Evolutionary conservation across 805 yeast species (phyloP).

Genomic region (Ogataea parapolymorpha): DNA sequence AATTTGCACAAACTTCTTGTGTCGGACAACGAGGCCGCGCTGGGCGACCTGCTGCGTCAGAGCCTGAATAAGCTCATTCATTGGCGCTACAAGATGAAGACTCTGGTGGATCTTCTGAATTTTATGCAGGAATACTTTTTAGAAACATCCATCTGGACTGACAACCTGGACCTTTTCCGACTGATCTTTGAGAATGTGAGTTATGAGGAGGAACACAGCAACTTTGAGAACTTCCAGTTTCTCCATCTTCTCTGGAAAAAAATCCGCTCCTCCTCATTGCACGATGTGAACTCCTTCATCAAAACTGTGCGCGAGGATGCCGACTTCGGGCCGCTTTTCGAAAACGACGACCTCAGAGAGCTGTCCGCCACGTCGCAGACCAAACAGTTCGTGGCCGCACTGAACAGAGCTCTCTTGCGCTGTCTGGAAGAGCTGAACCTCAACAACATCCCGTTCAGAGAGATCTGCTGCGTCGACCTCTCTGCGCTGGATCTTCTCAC

Average conservation of each 20-base stretch:
- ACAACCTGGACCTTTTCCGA: conserved; percentile 29
- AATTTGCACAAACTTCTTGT: conserved; percentile 23
- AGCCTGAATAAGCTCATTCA: conserved; percentile 28
- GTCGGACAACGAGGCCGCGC: conserved; percentile 16
- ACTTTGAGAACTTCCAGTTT: conserved; percentile 15
- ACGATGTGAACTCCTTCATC: conserved; percentile 17
- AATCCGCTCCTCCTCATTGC: conserved; percentile 6
- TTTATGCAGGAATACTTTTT: conserved; percentile 27
- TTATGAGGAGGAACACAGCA: conserved; percentile 9
- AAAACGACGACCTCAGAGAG: conserved; percentile 7
- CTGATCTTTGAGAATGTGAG: conserved; percentile 23
- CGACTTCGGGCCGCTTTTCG: conserved; percentile 23
- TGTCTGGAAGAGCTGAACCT: conserved; percentile 27
- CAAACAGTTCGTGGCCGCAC: conserved; percentile 11
- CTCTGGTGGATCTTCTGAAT: conserved; percentile 28
- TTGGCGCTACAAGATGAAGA: conserved; percentile 30
- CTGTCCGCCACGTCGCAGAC: conserved; percentile 8
- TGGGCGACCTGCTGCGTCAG: conserved; percentile 22
- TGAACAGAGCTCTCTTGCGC: conserved; percentile 13
- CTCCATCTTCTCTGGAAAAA: conserved; percentile 24
- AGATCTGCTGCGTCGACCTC: conserved; percentile 37
- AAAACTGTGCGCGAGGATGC: conserved; percentile 24
- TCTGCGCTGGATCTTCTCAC: conserved; percentile 28
- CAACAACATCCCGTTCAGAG: conserved; percentile 35
- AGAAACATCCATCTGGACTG: conserved; percentile 26